Evolutionary conservation across 371 early-diverging fungal genomes (phyloP).

Genomic region (Mucor lusitanicus): DNA sequence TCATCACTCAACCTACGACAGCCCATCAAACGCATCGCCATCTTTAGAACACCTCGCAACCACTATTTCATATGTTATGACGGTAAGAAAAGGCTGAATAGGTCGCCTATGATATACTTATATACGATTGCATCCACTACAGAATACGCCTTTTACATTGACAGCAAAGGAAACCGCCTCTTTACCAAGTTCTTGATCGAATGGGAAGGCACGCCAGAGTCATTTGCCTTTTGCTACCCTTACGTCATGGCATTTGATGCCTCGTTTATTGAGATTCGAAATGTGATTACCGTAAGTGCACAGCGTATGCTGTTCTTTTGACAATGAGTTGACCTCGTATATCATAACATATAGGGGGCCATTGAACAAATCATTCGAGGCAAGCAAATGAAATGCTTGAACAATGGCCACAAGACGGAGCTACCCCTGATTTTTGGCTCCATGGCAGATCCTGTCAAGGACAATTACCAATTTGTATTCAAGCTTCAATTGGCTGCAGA

Average conservation of each 20-base stretch:
- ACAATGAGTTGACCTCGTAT: neutral
- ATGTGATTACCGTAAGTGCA: conserved; percentile 41
- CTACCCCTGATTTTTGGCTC: conserved; percentile 41
- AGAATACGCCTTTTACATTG: conserved; percentile 56
- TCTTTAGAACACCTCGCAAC: conserved; percentile 34
- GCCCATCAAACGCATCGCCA: conserved; percentile 39
- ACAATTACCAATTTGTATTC: conserved; percentile 30
- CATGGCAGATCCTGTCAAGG: conserved; percentile 36
- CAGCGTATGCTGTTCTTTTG: neutral
- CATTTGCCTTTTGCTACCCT: conserved; percentile 44
- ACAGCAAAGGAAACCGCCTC: conserved; percentile 45
- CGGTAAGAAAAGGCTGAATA: conserved; percentile 40
- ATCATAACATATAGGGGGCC: conserved; percentile 42
- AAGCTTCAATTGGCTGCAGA: conserved; percentile 23
- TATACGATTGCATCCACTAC: neutral
- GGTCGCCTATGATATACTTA: no score
- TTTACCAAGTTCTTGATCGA: conserved; percentile 43
- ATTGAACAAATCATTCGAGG: conserved; percentile 70
- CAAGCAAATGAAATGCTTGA: conserved; percentile 56
- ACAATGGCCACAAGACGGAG: conserved; percentile 49
- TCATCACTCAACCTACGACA: conserved; percentile 30
- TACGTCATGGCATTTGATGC: conserved; percentile 51
- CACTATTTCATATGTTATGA: conserved; percentile 53
- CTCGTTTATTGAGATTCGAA: conserved; percentile 47
- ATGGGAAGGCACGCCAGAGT: conserved; percentile 51